phyloP scores from a whole-genome alignment of 2,329 filamentous ascomycete genomes.

The Piedraia hortae region DNA sequence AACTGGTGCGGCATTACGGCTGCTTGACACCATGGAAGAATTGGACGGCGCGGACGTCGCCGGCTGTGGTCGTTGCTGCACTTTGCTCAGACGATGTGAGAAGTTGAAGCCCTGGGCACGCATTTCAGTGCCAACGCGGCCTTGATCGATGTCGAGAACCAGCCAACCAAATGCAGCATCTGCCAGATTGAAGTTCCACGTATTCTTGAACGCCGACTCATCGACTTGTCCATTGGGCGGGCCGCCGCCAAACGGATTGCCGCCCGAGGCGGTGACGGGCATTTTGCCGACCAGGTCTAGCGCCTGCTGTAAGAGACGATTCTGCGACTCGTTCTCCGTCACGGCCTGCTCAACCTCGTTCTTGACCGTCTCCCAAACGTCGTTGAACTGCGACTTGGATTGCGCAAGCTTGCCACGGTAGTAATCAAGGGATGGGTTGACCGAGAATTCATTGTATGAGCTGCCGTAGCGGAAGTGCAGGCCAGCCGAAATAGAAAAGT shows the following conservation, averaged over 20 bases:
- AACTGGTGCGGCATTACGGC: slow-evolving; percentile 12
- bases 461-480: slow-evolving; percentile 96
- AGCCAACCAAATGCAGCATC: slow-evolving; percentile 94
- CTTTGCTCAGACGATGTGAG: slow-evolving; percentile 71
- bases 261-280: slow-evolving; percentile 79
- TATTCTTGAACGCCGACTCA: slow-evolving; percentile 98
- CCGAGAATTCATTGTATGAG: slow-evolving; percentile 98
- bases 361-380: slow-evolving; percentile 98
- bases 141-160: slow-evolving; percentile 80
- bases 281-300: slow-evolving; percentile 92
- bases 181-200: slow-evolving; percentile 99
- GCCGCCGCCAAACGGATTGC: slow-evolving; percentile 85
- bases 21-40: slow-evolving; percentile 13
- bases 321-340: slow-evolving; percentile 74
- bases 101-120: slow-evolving; percentile 98
- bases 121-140: slow-evolving; percentile 95
- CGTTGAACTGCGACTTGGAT: slow-evolving; percentile 94
- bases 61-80: slow-evolving; percentile 15
- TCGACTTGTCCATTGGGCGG: slow-evolving; percentile 68
- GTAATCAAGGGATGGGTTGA: slow-evolving; percentile 92
- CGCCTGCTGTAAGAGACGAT: slow-evolving; percentile 72
- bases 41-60: slow-evolving; percentile 14
- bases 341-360: slow-evolving; percentile 86
- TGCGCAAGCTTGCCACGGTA: slow-evolving; percentile 95
- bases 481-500: slow-evolving; percentile 92